Conservation (phyloP, 2,329 filamentous ascomycete genomes). For the Aspergillus viridinutans region DNA sequence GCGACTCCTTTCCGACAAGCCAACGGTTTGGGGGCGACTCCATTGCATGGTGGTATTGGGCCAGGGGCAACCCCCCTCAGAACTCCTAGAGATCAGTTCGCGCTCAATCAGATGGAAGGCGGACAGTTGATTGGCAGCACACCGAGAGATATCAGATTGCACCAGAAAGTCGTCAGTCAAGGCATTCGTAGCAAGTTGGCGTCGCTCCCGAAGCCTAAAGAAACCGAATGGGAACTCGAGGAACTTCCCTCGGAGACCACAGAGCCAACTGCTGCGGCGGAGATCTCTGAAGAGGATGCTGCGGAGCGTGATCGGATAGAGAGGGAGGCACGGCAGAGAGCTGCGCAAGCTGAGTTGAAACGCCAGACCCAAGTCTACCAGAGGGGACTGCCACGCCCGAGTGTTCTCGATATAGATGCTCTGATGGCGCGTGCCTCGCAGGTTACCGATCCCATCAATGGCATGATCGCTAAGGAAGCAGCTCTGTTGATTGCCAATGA, state of each 20-base stretch:
- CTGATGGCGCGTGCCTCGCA: slow-evolving; percentile 62
- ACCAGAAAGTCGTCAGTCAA: slow-evolving; percentile 64
- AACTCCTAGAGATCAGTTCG: slow-evolving; percentile 83
- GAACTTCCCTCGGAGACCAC: slow-evolving; percentile 72
- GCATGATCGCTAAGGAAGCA: slow-evolving; percentile 70
- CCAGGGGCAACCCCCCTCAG: slow-evolving; percentile 78
- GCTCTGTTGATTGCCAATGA: slow-evolving; percentile 79
- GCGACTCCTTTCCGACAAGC: slow-evolving; percentile 76
- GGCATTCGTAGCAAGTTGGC: slow-evolving; percentile 64
- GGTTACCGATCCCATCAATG: slow-evolving; percentile 60
- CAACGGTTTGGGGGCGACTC: slow-evolving; percentile 64
- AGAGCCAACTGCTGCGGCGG: slow-evolving; percentile 51
- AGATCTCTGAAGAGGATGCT: slow-evolving; percentile 60
- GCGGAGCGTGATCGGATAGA: slow-evolving; percentile 73
- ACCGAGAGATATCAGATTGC: slow-evolving; percentile 68
- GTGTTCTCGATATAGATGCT: slow-evolving; percentile 64
- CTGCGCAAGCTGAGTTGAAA: slow-evolving; percentile 66
- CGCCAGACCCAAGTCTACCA: slow-evolving; percentile 91
- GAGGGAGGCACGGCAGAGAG: slow-evolving; percentile 57
- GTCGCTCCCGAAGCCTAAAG: slow-evolving; percentile 84
- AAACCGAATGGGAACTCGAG: slow-evolving; percentile 90
- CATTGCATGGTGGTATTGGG: slow-evolving; percentile 53
- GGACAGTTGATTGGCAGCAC: slow-evolving; percentile 69
- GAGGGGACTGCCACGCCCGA: slow-evolving; percentile 72
- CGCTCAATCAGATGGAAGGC: slow-evolving; percentile 67